Conservation (phyloP, 129 eudicot genomes). For the Helianthus annuus region HanXRQr2.0-SUNRISE NC_035446.2:169047731-169048230, state of each 20-base stretch:
- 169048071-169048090: slow-evolving; percentile 2
- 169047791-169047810: background rate
- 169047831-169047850: slow-evolving; percentile 2
- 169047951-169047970: background rate
- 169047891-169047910: background rate
- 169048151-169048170: background rate
- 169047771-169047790: background rate
- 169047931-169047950: background rate
- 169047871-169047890: background rate
- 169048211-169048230: no score
- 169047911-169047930: slow-evolving; percentile 1
- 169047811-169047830: background rate
- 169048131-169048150: background rate
- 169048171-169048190: background rate
- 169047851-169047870: background rate
- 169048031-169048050: background rate
- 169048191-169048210: no score
- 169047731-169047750: no score
- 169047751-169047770: background rate
- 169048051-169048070: background rate
- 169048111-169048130: background rate
- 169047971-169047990: slow-evolving; percentile 2
- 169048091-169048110: background rate
- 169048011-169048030: slow-evolving; percentile 15
- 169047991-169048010: background rate